phyloP scores from a whole-genome alignment of 768 basidiomycete species.

The Suillus occidentalis region DNA sequence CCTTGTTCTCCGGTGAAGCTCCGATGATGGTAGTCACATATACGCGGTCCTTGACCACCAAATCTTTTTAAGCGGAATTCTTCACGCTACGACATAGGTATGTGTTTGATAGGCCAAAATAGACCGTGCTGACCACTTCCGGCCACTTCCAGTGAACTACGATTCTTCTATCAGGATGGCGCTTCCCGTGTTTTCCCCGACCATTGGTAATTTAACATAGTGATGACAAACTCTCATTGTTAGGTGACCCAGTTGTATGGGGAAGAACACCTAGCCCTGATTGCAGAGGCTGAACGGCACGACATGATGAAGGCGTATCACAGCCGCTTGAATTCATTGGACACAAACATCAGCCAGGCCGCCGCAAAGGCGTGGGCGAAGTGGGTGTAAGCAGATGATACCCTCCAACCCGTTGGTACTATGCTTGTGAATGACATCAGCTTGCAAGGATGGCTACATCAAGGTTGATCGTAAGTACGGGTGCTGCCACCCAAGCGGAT shows the following conservation, averaged over 20 bases:
- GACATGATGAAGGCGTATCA: slow-evolving; percentile 88
- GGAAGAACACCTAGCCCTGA: slow-evolving; percentile 80
- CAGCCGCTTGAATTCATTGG: slow-evolving; percentile 67
- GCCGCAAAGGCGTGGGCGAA: slow-evolving; percentile 90
- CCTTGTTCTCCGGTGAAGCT: slow-evolving; percentile 69
- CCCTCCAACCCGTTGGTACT: background rate
- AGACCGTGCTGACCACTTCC: background rate
- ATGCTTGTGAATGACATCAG: slow-evolving; percentile 1
- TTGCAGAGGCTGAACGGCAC: slow-evolving; percentile 75
- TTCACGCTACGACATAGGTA: slow-evolving; percentile 83
- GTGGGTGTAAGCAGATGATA: slow-evolving; percentile 71
- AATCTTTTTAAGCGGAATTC: slow-evolving; percentile 61
- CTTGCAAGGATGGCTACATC: slow-evolving; percentile 75
- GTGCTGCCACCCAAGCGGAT: slow-evolving; percentile 65
- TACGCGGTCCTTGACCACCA: slow-evolving; percentile 3
- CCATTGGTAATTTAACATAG: slow-evolving; percentile 63
- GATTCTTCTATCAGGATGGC: slow-evolving; percentile 92
- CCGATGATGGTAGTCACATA: background rate
- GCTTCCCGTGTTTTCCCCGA: slow-evolving; percentile 82
- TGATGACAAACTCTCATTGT: background rate
- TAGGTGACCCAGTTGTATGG: slow-evolving; percentile 37
- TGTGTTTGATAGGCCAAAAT: background rate
- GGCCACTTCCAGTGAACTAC: slow-evolving; percentile 55
- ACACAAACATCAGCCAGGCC: slow-evolving; percentile 59
- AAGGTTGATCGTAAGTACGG: slow-evolving; percentile 68